These are phyloP conservation scores for Apiospora pterosperma DNA, from an alignment of 2,329 filamentous ascomycete species.

Conservation along the genomic window DNA sequence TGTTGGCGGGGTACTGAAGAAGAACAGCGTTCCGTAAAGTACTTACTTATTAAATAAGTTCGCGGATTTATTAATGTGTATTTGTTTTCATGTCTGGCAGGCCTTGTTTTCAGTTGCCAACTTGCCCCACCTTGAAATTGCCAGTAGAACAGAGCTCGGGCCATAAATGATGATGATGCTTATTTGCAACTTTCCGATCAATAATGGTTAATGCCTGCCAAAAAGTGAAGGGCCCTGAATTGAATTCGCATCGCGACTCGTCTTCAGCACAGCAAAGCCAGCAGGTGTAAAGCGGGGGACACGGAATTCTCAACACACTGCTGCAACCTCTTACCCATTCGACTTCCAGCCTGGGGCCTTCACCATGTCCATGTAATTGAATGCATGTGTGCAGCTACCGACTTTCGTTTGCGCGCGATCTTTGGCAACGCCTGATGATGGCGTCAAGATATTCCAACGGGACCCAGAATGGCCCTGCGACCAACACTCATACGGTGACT, in stretches of 20 bases:
- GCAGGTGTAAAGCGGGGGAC: background rate
- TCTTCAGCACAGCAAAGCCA: background rate
- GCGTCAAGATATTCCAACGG: slow-evolving; percentile 16
- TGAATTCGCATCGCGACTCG: background rate
- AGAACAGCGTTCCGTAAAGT: background rate
- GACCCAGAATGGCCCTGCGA: slow-evolving; percentile 14
- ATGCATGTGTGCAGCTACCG: slow-evolving; percentile 2
- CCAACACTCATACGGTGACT: slow-evolving; percentile 56
- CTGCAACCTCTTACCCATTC: background rate
- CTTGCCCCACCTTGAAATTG: background rate
- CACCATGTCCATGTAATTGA: background rate
- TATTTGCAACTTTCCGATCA: background rate
- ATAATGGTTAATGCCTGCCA: background rate
- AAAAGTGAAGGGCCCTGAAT: background rate
- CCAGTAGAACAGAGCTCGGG: slow-evolving; percentile 1
- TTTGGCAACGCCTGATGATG: slow-evolving; percentile 20
- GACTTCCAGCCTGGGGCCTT: background rate
- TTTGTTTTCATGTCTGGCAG: too few relatives aligned
- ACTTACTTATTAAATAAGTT: background rate
- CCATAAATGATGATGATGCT: slow-evolving; percentile 1
- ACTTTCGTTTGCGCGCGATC: slow-evolving; percentile 1
- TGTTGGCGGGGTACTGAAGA: slow-evolving; percentile 18
- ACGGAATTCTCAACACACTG: background rate
- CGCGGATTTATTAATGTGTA: too few relatives aligned
- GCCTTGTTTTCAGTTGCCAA: too few relatives aligned